phyloP scores from a whole-genome alignment of 2,329 filamentous ascomycete genomes.

The Cladosporium austrohemisphaericum region DNA sequence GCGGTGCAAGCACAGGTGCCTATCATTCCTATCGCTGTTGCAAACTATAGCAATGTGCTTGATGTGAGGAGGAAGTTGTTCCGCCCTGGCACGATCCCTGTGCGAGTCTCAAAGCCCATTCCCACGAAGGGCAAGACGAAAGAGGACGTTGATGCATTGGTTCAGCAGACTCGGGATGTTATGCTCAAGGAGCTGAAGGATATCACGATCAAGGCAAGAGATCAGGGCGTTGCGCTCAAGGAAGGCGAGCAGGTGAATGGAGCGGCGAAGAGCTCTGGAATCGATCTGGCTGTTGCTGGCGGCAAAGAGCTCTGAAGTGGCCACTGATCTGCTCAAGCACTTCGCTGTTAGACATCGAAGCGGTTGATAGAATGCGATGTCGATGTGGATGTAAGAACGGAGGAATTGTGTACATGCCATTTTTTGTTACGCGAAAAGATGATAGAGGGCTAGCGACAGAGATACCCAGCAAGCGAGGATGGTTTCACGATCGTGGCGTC shows the following conservation, averaged over 20 bases:
- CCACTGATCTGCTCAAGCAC: too few species aligned
- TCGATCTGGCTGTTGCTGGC: constrained; percentile 18
- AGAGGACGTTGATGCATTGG: constrained; percentile 73
- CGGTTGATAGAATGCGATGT: too few species aligned
- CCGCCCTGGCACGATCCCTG: constrained; percentile 53
- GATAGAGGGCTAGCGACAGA: constrained; percentile 10
- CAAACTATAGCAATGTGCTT: constrained; percentile 48
- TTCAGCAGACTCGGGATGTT: constrained; percentile 62
- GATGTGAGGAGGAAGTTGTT: constrained; percentile 44
- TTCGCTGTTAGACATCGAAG: too few species aligned
- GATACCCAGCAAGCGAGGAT: constrained; percentile 3
- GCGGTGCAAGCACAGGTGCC: constrained; percentile 91
- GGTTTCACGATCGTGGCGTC: too few species aligned
- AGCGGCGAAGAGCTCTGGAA: constrained; percentile 20
- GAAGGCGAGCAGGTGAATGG: constrained; percentile 17
- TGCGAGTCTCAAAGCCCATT: constrained; percentile 73
- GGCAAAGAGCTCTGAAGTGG: constrained; percentile 9
- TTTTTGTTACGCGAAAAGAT: constrained; percentile 3
- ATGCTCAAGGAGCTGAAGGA: constrained; percentile 64
- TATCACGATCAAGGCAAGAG: constrained; percentile 34
- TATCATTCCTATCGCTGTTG: constrained; percentile 72
- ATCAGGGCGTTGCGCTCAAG: constrained; percentile 25
- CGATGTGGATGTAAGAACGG: not conserved
- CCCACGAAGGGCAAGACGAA: constrained; percentile 67
- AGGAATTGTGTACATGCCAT: not conserved